Evolutionary conservation across 306 rosid genomes (phyloP), one percentile per base, ranked within the genome.

Genomic region (Delonix regia): DNA sequence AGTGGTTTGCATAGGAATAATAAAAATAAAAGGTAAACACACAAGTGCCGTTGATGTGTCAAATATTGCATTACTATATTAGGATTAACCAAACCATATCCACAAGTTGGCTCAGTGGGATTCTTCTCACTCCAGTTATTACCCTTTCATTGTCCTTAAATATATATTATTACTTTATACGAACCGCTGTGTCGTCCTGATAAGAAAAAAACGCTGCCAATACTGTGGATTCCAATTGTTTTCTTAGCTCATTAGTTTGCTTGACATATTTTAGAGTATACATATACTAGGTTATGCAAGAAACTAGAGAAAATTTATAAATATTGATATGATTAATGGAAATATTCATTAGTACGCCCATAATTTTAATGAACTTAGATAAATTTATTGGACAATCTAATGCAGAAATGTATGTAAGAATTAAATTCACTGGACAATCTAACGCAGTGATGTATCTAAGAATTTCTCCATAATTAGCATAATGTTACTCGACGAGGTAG

Each of bases 31-130:
- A 62, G 72, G 79, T 75, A 49, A 34, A 69, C 41, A 45, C 44
- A 65, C 9, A 16, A 73, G 30, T 38, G 78, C 0, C 33, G 34
- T 42, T 10, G 36, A 22, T 56, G 64, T 33, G 70, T 56, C 75
- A 71, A 65, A 30, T 36, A 14, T 3, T 36, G 2, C 14, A 39
- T 14, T 51, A 60, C 9, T 60, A 47, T 59, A 70, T 21, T 49
- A 30, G n/a, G 27, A 39, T 45, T 24, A 44, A 53, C 0, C 4
- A 34, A 47, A 60, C 57, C 2, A 57, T 11, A 12, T 7, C 2
- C 0, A 44, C 36, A 67, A 57, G 59, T 81, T 66, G 56, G 71
- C 41, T 19, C 7, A 75, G 24, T 60, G 59, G 47, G 34, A n/a
- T 68, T 81, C 71, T 59, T 75, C 55, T 45, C 25, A 25, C 53